These are phyloP conservation scores for Apostasia shenzhenica DNA, from an alignment of 106 monocot species.

Conservation along the genomic window DNA sequence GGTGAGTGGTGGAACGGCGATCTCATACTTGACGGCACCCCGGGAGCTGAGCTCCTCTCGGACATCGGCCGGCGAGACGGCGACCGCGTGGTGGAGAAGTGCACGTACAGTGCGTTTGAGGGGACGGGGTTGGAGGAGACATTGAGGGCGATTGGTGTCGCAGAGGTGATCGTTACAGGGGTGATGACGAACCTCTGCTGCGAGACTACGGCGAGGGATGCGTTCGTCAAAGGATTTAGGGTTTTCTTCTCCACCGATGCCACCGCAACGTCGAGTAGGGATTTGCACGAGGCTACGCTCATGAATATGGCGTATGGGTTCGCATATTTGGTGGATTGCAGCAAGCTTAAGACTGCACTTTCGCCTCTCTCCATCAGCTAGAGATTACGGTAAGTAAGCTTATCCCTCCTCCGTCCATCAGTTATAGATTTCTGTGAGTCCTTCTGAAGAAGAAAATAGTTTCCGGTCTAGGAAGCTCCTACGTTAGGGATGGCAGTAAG, in stretches of 20 bases:
- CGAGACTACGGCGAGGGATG: conserved; percentile 85
- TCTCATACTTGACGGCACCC: conserved; percentile 49
- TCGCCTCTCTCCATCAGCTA: too few species aligned
- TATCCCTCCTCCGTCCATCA: too few species aligned
- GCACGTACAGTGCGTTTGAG: conserved; percentile 68
- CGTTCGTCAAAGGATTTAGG: conserved; percentile 72
- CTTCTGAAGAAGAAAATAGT: too few species aligned
- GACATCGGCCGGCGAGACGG: conserved; percentile 11
- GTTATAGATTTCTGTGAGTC: too few species aligned
- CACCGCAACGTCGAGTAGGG: conserved; percentile 43
- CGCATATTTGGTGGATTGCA: conserved; percentile 64
- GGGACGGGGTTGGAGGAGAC: conserved; percentile 61
- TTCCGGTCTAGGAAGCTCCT: too few species aligned
- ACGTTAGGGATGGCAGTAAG: too few species aligned
- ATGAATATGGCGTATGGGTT: conserved; percentile 83
- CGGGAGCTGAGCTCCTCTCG: conserved; percentile 41
- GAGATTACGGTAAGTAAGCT: too few species aligned
- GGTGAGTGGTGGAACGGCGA: conserved; percentile 66
- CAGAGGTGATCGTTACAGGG: conserved; percentile 75
- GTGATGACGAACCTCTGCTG: conserved; percentile 93
- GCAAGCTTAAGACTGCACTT: conserved; percentile 28
- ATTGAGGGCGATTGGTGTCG: conserved; percentile 39
- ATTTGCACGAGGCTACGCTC: conserved; percentile 67
- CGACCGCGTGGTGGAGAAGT: conserved; percentile 63
- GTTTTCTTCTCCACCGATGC: conserved; percentile 85